Base-by-base conservation (phyloP, 768 basidiomycete genomes). In the Panus rudis region DNA sequence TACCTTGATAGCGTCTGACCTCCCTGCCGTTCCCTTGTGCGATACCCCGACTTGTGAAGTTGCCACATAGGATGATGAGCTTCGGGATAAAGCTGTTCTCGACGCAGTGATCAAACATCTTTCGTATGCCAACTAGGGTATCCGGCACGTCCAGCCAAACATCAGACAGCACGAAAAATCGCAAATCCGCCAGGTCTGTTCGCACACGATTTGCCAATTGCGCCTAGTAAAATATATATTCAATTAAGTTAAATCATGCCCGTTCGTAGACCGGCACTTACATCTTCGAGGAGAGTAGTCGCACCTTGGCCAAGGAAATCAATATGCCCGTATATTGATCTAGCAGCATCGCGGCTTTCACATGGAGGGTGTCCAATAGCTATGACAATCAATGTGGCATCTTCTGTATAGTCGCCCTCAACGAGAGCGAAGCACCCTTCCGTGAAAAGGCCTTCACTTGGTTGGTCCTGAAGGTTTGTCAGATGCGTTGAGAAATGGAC, bases 321-420 rank as follows among this genome's bases (percentile, higher is more conserved):
- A 23, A 97, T 82, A 57, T 98, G 96, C 0, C 93, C 96, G 57
- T 89, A 96, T 51, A 98, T 83, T 30, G 86, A 90, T 51, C 91
- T 73, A 13, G 94, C 82, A 2, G 77, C 80, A 47, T 83, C 82
- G 31, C 96, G 72, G 52, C 84, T 76, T 64, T 99, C 96, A 56
- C 92, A 94, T 10, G 96, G 96, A 2, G 96, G 96, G 63, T 98
- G 94, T 2, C 96, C 96, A 48, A 99, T 87, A 16, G 93, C 96
- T 49, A 92, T 79, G 5, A 97, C 90, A 51, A 84, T 76, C 39
- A 99, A 70, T 1, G 76, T 86, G 39, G 84, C 87, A 23, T 98
- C 92, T 47, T 93, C 84, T 0, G 89, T 97, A 58, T 97, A 99
- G 56, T 92, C 89, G 17, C 96, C 96, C 66, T 98, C 96, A 0